phyloP scores from a whole-genome alignment of 305 asterid species.

The Fraxinus floribunda region DNA sequence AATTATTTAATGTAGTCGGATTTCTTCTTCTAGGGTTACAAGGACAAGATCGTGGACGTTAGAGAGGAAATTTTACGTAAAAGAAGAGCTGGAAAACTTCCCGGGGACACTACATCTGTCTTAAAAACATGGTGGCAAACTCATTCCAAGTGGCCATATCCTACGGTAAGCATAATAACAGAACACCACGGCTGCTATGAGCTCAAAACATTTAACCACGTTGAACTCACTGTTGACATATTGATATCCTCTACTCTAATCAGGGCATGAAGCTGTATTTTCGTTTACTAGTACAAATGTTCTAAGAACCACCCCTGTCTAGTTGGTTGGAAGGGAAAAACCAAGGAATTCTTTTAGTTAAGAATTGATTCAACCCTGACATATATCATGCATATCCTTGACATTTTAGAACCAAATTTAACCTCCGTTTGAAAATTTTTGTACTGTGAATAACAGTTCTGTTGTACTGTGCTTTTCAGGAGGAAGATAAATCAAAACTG shows the following conservation, averaged over 20 bases:
- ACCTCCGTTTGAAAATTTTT: neutral
- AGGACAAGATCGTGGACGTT: constrained; percentile 64
- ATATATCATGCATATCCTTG: neutral
- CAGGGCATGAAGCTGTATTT: neutral
- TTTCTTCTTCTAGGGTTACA: constrained; percentile 44
- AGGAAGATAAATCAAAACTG: constrained; percentile 62
- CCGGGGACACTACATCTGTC: constrained; percentile 57
- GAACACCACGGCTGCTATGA: neutral
- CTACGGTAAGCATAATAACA: constrained; percentile 36
- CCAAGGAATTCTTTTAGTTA: neutral
- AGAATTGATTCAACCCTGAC: neutral
- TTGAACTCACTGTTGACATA: neutral
- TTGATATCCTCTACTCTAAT: neutral
- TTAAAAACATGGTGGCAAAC: constrained; percentile 65
- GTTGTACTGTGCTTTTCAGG: constrained; percentile 25
- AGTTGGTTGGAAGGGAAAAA: neutral
- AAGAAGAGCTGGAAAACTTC: constrained; percentile 63
- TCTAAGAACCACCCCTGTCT: neutral
- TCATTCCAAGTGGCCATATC: constrained; percentile 68
- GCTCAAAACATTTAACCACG: neutral
- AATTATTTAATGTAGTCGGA: neutral
- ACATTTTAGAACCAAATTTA: neutral
- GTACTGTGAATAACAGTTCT: neutral
- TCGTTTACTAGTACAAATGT: neutral
- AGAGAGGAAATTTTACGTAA: constrained; percentile 68